These are phyloP conservation scores for Cladochytrium replicatum DNA, from an alignment of 192 early-diverging fungal genomes.

Conservation along the genomic window DNA sequence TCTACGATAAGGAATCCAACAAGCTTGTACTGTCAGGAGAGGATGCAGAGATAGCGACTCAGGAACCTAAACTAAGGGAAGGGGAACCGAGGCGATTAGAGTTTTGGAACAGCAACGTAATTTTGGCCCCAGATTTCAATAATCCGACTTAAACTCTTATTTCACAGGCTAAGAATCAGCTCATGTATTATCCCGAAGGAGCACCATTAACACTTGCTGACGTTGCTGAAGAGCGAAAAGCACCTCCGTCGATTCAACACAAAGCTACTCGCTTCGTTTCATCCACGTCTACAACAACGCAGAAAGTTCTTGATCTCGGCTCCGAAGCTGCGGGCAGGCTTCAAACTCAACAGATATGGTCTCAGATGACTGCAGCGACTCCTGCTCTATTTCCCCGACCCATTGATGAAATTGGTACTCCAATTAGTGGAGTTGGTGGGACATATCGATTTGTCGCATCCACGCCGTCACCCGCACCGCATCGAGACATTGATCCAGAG, in stretches of 20 bases:
- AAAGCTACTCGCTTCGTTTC: conserved; percentile 48
- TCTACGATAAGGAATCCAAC: conserved; percentile 53
- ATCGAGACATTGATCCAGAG: conserved; percentile 48
- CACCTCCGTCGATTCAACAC: conserved; percentile 55
- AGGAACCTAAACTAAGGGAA: conserved; percentile 3
- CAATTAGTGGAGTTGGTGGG: no score
- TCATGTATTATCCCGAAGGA: conserved; percentile 67
- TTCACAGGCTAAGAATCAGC: conserved; percentile 47
- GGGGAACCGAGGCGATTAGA: conserved; percentile 7
- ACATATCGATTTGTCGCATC: conserved; percentile 56
- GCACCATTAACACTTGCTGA: conserved; percentile 29
- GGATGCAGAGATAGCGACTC: conserved; percentile 26
- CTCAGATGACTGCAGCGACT: conserved; percentile 36
- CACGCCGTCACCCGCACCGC: conserved; percentile 56
- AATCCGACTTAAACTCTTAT: no score
- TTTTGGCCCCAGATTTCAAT: background rate
- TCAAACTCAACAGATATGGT: conserved; percentile 31
- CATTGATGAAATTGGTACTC: no score
- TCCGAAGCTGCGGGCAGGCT: conserved; percentile 12
- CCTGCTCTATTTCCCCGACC: conserved; percentile 34
- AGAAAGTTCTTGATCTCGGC: conserved; percentile 7
- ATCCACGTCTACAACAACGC: conserved; percentile 16
- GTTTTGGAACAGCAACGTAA: conserved; percentile 20
- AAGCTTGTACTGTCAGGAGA: conserved; percentile 13
- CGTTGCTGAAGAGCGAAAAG: conserved; percentile 28